Evolutionary conservation across 1,284 basidiomycete species (phyloP), one percentile per base, ranked within the genome.

Genomic region (Malassezia cuniculi): DNA sequence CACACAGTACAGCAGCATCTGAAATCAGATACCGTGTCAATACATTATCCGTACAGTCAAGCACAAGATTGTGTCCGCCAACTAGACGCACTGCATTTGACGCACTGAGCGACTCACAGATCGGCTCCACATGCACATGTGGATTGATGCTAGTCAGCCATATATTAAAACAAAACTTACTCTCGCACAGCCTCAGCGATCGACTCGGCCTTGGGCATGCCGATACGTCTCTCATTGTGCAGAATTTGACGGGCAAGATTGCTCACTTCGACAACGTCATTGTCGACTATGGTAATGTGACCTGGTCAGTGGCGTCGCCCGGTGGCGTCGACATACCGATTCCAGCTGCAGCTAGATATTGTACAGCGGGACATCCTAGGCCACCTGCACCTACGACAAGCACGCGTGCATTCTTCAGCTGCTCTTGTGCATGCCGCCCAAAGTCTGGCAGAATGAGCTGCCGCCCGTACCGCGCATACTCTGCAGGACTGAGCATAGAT

Each of bases 1-100:
- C 69, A 3, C 85, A 74, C 0, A 71, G 70, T 28, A 85, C 83
- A n/a, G 82, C 78, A 0, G 78, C 76, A 65, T 95, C 90, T n/a
- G 84, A 87, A 41, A 97, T 74, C 6, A 97, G 76, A 68, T 97
- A 97, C 3, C 93, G 80, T 0, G 85, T 89, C 3, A 81, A 76
- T 2, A 82, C 79, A 49, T 93, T 90, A 69, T 97, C 90, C 2
- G 86, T 94, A 71, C 90, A 95, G 70, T 97, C 93, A 11, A 97
- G 72, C 32, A 95, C 75, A 28, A 94, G 69, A 60, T 84, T 78
- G 24, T 65, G 54, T 2, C 39, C 41, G 2, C 32, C 22, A 28
- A 57, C 44, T 16, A 57, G 29, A 17, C 31, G 19, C 2, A 50
- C 42, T 1, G 61, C 61, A 37, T 66, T 66, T 15, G 33, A 20